Evolutionary conservation across 805 yeast genomes (phyloP).

Genomic region (Metschnikowia reukaufii): DNA sequence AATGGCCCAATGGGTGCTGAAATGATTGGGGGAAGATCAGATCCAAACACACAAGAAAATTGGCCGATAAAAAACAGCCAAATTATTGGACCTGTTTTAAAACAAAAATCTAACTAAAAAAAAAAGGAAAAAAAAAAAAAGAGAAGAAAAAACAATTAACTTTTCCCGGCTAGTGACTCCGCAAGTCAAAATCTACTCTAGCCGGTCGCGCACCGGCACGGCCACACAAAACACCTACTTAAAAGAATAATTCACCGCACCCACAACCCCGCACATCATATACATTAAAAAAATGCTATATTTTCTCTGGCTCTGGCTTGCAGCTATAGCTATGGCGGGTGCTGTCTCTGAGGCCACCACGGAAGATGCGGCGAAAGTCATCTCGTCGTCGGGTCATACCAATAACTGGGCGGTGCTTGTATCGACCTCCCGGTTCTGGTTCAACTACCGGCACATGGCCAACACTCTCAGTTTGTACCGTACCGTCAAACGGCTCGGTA

Average conservation of each 20-base stretch:
- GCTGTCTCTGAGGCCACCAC: background rate
- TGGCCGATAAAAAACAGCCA: too few relatives aligned
- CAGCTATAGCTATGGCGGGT: background rate
- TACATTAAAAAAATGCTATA: background rate
- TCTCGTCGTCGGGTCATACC: slow-evolving; percentile 50
- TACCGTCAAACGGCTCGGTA: slow-evolving; percentile 92
- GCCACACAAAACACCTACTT: too few relatives aligned
- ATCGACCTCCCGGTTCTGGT: slow-evolving; percentile 97
- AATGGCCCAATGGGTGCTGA: too few relatives aligned
- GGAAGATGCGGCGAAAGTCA: slow-evolving; percentile 8
- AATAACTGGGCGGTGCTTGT: slow-evolving; percentile 86
- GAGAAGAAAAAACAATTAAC: too few relatives aligned
- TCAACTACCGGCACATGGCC: slow-evolving; percentile 97
- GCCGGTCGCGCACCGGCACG: background rate
- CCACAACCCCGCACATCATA: background rate
- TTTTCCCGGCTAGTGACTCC: too few relatives aligned
- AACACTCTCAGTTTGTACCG: slow-evolving; percentile 92
- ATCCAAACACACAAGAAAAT: too few relatives aligned
- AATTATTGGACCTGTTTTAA: too few relatives aligned
- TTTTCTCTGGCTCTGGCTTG: slow-evolving; percentile 2
- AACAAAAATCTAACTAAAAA: background rate
- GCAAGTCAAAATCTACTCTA: too few relatives aligned
- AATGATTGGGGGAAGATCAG: too few relatives aligned
- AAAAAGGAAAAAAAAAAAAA: too few relatives aligned
- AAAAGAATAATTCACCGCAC: too few relatives aligned